phyloP scores from a whole-genome alignment of 495 filamentous ascomycete species.

The Physcia stellaris region DNA sequence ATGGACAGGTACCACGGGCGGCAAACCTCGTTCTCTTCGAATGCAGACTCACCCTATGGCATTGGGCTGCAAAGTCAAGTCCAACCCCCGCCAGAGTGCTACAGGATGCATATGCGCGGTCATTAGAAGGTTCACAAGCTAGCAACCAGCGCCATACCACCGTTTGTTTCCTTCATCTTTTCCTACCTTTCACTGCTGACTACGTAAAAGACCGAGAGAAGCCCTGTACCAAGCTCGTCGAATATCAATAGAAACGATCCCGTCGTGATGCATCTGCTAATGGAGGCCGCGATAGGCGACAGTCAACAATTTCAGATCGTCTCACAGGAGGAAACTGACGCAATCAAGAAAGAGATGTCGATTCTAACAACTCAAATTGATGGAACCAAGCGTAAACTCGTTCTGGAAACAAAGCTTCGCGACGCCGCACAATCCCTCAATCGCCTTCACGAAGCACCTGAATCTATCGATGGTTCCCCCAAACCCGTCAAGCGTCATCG shows the following conservation, averaged over 20 bases:
- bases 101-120: too few relatives aligned
- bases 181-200: too few relatives aligned
- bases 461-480: constrained; percentile 23
- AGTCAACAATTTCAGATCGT: constrained; percentile 72
- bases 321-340: constrained; percentile 80
- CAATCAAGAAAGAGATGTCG: constrained; percentile 70
- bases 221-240: constrained; percentile 30
- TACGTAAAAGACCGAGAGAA: too few relatives aligned
- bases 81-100: too few relatives aligned
- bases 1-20: too few relatives aligned
- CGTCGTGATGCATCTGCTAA: constrained; percentile 69
- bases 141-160: too few relatives aligned
- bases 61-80: too few relatives aligned
- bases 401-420: constrained; percentile 84
- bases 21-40: too few relatives aligned
- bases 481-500: constrained; percentile 22
- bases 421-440: constrained; percentile 83
- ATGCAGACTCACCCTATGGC: too few relatives aligned
- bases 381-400: constrained; percentile 62
- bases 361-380: constrained; percentile 61
- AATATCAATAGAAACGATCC: constrained; percentile 39
- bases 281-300: constrained; percentile 84
- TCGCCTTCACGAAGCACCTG: constrained; percentile 51
- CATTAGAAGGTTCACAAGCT: too few relatives aligned
- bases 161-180: too few relatives aligned